Evolutionary conservation across 208 protist species (phyloP).

Genomic region (Naegleria gruberi): DNA sequence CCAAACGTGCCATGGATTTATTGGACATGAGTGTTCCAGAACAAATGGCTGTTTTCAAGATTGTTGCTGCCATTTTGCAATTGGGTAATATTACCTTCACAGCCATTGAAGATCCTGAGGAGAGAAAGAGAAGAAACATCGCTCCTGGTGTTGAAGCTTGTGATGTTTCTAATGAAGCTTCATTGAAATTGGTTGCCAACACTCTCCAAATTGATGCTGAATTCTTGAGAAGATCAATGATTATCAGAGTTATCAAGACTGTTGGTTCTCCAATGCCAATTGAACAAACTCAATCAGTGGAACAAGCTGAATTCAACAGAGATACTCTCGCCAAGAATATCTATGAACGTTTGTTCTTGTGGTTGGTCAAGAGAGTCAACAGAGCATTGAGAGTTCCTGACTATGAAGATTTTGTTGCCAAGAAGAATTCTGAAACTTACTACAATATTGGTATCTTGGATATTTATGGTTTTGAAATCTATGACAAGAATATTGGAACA

Average conservation of each 20-base stretch:
- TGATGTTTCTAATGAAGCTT: background rate
- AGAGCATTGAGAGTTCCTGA: slow-evolving; percentile 26
- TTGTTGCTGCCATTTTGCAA: slow-evolving; percentile 49
- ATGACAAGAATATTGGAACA: slow-evolving; percentile 36
- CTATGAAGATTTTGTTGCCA: background rate
- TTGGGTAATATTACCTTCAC: slow-evolving; percentile 36
- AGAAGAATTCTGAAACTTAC: slow-evolving; percentile 2
- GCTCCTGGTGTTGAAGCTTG: background rate
- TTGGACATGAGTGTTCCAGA: slow-evolving; percentile 44
- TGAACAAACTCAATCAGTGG: slow-evolving; percentile 39
- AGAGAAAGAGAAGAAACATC: background rate
- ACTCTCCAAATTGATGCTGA: background rate
- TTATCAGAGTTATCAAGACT: background rate
- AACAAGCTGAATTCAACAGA: slow-evolving; percentile 47
- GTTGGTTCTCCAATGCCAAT: background rate
- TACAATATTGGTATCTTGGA: slow-evolving; percentile 61
- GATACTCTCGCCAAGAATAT: slow-evolving; percentile 60
- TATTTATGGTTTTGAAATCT: slow-evolving; percentile 86
- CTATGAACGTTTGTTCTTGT: slow-evolving; percentile 61
- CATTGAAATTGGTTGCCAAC: background rate
- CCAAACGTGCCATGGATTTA: slow-evolving; percentile 37
- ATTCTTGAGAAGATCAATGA: background rate
- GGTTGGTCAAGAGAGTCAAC: slow-evolving; percentile 62
- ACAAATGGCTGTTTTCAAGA: slow-evolving; percentile 47
- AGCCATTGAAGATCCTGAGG: background rate